Base-by-base conservation (phyloP, 495 filamentous ascomycete genomes). In the Xylaria curta region DNA sequence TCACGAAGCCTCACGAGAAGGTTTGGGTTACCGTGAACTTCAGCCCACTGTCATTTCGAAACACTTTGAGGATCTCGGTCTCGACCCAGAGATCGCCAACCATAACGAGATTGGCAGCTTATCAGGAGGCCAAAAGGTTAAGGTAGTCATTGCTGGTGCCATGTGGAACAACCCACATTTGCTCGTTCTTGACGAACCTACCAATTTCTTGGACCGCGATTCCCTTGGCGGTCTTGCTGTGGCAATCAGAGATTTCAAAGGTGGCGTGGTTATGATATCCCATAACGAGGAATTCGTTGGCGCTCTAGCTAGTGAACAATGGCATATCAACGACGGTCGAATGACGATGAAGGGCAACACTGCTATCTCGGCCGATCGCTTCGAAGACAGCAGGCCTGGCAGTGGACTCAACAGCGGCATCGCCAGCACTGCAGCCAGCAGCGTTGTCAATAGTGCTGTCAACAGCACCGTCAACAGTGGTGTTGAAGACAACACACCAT, bases 81-180 rank as follows among this genome's bases (percentile, higher is more conserved):
- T 99, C 54, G 96, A 98, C 79, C 95, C 96, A 2, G 96, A 99
- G 76, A 97, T 99, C 78, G 96, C 96, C 71, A 97, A 97, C 82
- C 97, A 99, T 88, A 99, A 97, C 81, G 90, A 97, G 81, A 99
- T 99, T 78, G 95, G 94, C 59, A 97, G 96, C 78, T 86, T 99
- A 5, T 98, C 95, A 6, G 96, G 96, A 83, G 96, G 96, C n/a
- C 96, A 99, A 80, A 99, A 99, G 83, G 96, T 99, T 83, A 99
- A 99, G 88, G 96, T 99, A 56, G 96, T 99, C 60, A 89, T 99
- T 59, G 95, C 96, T n/a, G 94, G 93, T 75, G 93, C 93, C 72
- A 96, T 97, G 94, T 97, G 95, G 96, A 97, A 97, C 83, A 98
- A 97, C 85, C 96, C 96, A 0, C 96, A 99, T 85, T 84, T 99